Conservation (phyloP, 2,329 filamentous ascomycete genomes). For the Ophiosphaerella korrae region DNA sequence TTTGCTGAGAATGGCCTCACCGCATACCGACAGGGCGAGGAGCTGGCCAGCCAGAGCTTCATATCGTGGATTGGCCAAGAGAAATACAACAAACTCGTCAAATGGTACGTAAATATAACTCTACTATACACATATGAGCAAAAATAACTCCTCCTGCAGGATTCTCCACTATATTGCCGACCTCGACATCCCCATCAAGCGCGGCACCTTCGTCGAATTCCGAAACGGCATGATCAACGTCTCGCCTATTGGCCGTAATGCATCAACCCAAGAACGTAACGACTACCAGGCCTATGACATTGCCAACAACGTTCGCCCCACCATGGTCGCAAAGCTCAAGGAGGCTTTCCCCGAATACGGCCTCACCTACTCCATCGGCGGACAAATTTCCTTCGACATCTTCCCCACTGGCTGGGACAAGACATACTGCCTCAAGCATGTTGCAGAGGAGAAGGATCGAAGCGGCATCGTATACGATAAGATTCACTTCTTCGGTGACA, state of each 20-base stretch:
- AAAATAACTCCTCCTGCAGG: conserved; percentile 16
- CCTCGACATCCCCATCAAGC: conserved; percentile 81
- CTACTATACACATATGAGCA: too few relatives aligned
- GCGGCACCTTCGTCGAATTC: conserved; percentile 85
- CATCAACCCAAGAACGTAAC: conserved; percentile 75
- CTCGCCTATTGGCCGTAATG: conserved; percentile 83
- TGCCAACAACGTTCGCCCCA: conserved; percentile 74
- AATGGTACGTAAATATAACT: conserved; percentile 49
- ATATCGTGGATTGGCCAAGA: conserved; percentile 90
- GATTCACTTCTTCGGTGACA: conserved; percentile 98
- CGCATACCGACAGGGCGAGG: conserved; percentile 80
- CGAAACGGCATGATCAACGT: conserved; percentile 92
- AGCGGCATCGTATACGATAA: conserved; percentile 79
- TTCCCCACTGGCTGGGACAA: conserved; percentile 99
- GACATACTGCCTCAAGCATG: conserved; percentile 90
- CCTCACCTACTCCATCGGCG: conserved; percentile 93
- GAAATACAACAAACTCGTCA: conserved; percentile 77
- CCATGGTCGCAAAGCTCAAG: conserved; percentile 76
- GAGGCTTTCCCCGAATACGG: conserved; percentile 83
- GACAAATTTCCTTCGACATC: conserved; percentile 97
- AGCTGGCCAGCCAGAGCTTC: conserved; percentile 80
- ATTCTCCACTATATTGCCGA: conserved; percentile 83
- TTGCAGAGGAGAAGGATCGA: conserved; percentile 74
- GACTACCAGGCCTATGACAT: conserved; percentile 85
- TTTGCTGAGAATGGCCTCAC: conserved; percentile 97